Base-by-base conservation (phyloP, 139 green algal species). In the Protoeuglena noctilucae region DNA sequence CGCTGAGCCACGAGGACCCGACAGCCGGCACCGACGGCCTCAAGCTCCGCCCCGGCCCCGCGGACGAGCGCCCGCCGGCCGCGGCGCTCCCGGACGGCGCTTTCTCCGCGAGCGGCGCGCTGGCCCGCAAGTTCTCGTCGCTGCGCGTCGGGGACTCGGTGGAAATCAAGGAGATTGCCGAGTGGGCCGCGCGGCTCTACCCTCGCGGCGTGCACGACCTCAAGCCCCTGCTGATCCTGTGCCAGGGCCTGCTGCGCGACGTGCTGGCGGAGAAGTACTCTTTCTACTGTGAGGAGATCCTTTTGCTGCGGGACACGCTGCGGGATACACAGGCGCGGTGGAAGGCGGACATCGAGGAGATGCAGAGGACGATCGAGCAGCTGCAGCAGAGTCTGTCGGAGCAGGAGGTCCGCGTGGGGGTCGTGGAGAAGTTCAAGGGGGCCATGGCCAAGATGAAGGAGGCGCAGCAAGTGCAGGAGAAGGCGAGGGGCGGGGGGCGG, bases 191-290 rank as follows among this genome's bases (percentile, higher is more conserved):
- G 6, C 27, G 41, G 28, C 29, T 62, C 22, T 22, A 26, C 45
- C 56, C 56, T 3, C 45, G 56, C 9, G 46, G 27, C 41, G 54
- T 62, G 18, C 56, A 62, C 3, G 56, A 62, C 43, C 46, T 62
- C 28, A 62, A 62, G 56, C 56, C 56, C 31, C n/a, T 62, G 43
- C 41, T 54, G 2, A 47, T 62, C 21, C 29, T 62, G 56, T 41
- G 21, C 28, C 56, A 62, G 48, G 56, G 40, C 19, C 46, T 62
- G 23, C 56, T 62, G 40, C 28, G 23, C 28, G 56, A 62, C 34
- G 9, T 43, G 9, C 34, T 43, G 34, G 34, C 34, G 34, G 34
- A 43, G 9, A 43, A 43, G 34, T 12, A 19, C 34, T 12, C 9
- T 12, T 12, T 43, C 9, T 43, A 19, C 34, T 19, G 34, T 12